These are phyloP conservation scores for Neurospora cerealis DNA, from an alignment of 495 filamentous ascomycete genomes.

Conservation along the genomic window DNA sequence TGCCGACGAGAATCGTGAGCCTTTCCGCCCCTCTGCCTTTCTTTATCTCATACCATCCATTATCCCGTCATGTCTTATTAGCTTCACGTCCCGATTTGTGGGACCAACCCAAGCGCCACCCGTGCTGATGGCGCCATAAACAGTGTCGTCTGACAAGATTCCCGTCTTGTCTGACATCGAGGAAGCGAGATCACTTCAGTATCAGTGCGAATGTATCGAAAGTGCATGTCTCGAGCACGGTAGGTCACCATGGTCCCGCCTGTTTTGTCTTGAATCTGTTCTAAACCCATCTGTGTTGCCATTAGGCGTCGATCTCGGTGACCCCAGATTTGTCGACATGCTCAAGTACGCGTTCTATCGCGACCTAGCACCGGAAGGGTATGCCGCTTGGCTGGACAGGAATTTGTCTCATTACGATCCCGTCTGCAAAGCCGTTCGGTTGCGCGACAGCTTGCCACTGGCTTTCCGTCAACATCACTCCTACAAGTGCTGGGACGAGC, in stretches of 20 bases:
- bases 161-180: slow-evolving; percentile 37
- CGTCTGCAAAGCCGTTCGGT: slow-evolving; percentile 28
- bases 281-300: slow-evolving; percentile 3
- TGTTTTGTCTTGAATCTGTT: slow-evolving; percentile 1
- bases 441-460: slow-evolving; percentile 31
- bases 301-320: slow-evolving; percentile 35
- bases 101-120: not conserved
- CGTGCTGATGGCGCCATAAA: slow-evolving; percentile 21
- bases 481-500: slow-evolving; percentile 41
- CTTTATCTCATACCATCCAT: not conserved
- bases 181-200: slow-evolving; percentile 38
- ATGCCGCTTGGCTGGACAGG: slow-evolving; percentile 34
- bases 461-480: slow-evolving; percentile 30
- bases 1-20: slow-evolving; percentile 35
- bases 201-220: slow-evolving; percentile 42
- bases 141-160: slow-evolving; percentile 34
- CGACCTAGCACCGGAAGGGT: slow-evolving; percentile 34
- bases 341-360: slow-evolving; percentile 27
- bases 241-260: slow-evolving; percentile 18
- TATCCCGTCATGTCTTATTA: not conserved
- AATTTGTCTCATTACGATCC: slow-evolving; percentile 37
- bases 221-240: slow-evolving; percentile 37
- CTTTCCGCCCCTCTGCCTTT: slow-evolving; percentile 5
- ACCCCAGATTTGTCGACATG: slow-evolving; percentile 31
- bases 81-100: not conserved